Percentiles rank a stretch among this genome's conserved stretches.
These are phyloP conservation scores for Dendrothele bispora DNA, from an alignment of 768 basidiomycete species.

Conservation along the genomic window DNA sequence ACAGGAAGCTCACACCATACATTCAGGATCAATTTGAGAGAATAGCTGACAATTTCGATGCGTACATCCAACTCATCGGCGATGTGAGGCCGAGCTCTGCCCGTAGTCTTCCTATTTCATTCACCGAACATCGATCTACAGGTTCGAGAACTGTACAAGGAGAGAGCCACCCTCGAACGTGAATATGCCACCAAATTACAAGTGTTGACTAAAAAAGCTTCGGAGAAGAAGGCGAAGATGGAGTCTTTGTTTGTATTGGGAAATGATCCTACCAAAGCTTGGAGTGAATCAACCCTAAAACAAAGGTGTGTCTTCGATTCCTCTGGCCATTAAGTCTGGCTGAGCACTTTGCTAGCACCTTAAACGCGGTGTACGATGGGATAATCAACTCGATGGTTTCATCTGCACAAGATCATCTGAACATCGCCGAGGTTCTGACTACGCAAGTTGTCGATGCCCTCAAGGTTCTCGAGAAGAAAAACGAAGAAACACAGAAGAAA, in stretches of 20 bases:
- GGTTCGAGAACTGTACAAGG: constrained; percentile 74
- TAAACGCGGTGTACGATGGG: constrained; percentile 69
- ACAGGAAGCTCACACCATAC: constrained; percentile 8
- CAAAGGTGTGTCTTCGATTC: constrained; percentile 45
- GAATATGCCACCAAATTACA: constrained; percentile 79
- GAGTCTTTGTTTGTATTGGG: constrained; percentile 60
- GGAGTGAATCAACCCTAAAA: constrained; percentile 48
- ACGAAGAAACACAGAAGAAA: constrained; percentile 70
- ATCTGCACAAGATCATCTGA: constrained; percentile 68
- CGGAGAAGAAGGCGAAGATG: constrained; percentile 68
- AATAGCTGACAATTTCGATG: constrained; percentile 55
- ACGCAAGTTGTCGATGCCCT: constrained; percentile 66
- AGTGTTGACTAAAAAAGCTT: constrained; percentile 60
- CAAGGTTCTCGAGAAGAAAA: constrained; percentile 55
- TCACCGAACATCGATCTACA: constrained; percentile 23
- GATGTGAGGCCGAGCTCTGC: constrained; percentile 49
- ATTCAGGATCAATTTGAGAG: constrained; percentile 72
- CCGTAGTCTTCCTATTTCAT: not conserved
- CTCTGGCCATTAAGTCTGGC: constrained; percentile 1
- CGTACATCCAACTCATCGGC: constrained; percentile 60
- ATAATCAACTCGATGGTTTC: constrained; percentile 61
- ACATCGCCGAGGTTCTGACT: constrained; percentile 60
- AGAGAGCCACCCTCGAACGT: constrained; percentile 67
- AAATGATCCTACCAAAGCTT: constrained; percentile 63
- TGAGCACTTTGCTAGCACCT: constrained; percentile 54